Conservation (phyloP, 108 stramenopile species). For the Fistulifera solaris region DNA sequence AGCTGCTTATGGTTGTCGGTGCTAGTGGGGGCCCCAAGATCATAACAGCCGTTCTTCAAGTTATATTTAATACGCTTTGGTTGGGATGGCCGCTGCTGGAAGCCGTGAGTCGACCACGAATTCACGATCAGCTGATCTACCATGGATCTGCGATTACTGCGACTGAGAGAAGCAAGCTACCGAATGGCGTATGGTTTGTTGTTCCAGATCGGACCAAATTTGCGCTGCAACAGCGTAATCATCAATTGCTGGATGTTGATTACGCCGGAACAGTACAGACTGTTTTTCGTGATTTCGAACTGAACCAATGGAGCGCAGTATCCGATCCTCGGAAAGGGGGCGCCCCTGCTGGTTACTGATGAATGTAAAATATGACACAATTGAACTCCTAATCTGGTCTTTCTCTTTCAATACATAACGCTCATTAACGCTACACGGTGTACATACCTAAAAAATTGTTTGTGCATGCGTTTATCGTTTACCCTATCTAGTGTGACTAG, state of each 20-base stretch:
- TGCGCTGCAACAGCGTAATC: constrained; percentile 38
- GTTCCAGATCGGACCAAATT: constrained; percentile 31
- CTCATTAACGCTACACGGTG: no score
- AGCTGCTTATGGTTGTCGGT: constrained; percentile 47
- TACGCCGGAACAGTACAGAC: constrained; percentile 65
- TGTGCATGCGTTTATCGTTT: no score
- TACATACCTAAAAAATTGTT: no score
- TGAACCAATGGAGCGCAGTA: constrained; percentile 41
- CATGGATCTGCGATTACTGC: constrained; percentile 41
- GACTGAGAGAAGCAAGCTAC: constrained; percentile 15
- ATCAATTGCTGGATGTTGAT: constrained; percentile 36
- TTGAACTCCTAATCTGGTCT: no score
- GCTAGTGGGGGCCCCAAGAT: constrained; percentile 78
- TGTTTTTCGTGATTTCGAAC: constrained; percentile 55
- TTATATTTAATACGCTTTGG: constrained; percentile 48
- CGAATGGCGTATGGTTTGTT: constrained; percentile 28
- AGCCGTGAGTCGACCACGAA: constrained; percentile 42
- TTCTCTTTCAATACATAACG: no score
- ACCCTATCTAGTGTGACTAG: no score
- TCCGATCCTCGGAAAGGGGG: constrained; percentile 74
- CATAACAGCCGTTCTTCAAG: constrained; percentile 64
- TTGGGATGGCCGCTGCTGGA: constrained; percentile 57
- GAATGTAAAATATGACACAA: no score
- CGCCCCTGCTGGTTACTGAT: constrained; percentile 46
- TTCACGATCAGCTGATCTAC: constrained; percentile 75